Conservation (phyloP, 768 basidiomycete species). For the Phylloporus sp. region DNA sequence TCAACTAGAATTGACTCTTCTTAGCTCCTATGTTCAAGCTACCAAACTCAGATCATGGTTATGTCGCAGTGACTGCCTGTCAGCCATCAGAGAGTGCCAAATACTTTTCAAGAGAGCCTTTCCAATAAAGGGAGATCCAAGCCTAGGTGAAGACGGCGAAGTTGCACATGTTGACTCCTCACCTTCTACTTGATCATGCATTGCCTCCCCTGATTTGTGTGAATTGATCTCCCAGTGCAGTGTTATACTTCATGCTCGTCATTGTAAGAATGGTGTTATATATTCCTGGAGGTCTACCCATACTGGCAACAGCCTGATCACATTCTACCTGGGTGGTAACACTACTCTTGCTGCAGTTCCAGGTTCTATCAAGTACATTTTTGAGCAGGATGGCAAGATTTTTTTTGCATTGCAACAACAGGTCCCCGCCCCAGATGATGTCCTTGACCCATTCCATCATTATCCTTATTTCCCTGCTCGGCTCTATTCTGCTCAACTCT, state of each 20-base stretch:
- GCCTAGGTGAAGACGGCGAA: too few species aligned
- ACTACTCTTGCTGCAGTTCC: background rate
- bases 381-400: background rate
- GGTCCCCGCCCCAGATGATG: background rate
- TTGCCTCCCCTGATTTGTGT: background rate
- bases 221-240: background rate
- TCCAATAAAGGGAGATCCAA: background rate
- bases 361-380: conserved; percentile 6
- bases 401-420: conserved; percentile 4
- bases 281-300: conserved; percentile 1
- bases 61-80: background rate
- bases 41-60: background rate
- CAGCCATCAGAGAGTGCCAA: background rate
- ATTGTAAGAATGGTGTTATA: background rate
- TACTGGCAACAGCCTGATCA: conserved; percentile 1
- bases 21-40: background rate
- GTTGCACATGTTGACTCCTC: background rate
- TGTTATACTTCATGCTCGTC: background rate
- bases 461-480: conserved; percentile 12
- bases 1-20: background rate
- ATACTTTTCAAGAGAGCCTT: conserved; percentile 9
- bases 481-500: background rate
- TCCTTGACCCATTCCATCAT: background rate
- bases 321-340: background rate
- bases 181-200: background rate